phyloP scores from a whole-genome alignment of 441 rosid genomes.

The Pelargonium australe region DNA sequence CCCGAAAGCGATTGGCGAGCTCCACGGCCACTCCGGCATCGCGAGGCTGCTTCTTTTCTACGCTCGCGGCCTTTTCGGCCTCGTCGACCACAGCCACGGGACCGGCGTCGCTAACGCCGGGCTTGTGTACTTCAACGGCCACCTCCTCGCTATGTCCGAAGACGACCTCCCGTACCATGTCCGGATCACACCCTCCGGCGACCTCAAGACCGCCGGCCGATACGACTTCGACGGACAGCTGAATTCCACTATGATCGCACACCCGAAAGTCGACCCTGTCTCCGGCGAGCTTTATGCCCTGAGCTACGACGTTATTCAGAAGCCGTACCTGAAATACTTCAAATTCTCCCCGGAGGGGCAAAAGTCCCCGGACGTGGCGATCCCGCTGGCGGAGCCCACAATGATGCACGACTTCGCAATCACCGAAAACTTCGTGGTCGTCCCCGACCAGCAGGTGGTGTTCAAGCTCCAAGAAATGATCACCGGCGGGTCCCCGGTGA shows the following conservation, averaged over 20 bases:
- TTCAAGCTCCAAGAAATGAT: slow-evolving; percentile 71
- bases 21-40: slow-evolving; percentile 36
- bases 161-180: slow-evolving; percentile 78
- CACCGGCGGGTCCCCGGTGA: slow-evolving; percentile 74
- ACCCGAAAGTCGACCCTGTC: slow-evolving; percentile 71
- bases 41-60: slow-evolving; percentile 50
- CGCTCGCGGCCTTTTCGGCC: slow-evolving; percentile 52
- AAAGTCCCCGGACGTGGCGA: slow-evolving; percentile 63
- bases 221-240: slow-evolving; percentile 55
- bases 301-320: slow-evolving; percentile 58
- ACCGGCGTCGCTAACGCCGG: slow-evolving; percentile 89
- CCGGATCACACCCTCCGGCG: slow-evolving; percentile 46
- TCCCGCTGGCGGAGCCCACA: slow-evolving; percentile 52
- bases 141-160: slow-evolving; percentile 82
- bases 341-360: slow-evolving; percentile 39
- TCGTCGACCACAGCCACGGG: slow-evolving; percentile 53
- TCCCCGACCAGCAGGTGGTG: slow-evolving; percentile 84
- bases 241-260: slow-evolving; percentile 68
- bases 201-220: slow-evolving; percentile 61
- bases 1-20: slow-evolving; percentile 78
- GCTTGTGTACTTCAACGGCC: slow-evolving; percentile 52
- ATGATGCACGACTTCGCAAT: slow-evolving; percentile 87
- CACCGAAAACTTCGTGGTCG: slow-evolving; percentile 60
- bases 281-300: slow-evolving; percentile 55
- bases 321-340: slow-evolving; percentile 68